Evolutionary conservation across 495 filamentous ascomycete species (phyloP), one percentile per base, ranked within the genome.

Genomic region (Pseudevernia furfuracea): DNA sequence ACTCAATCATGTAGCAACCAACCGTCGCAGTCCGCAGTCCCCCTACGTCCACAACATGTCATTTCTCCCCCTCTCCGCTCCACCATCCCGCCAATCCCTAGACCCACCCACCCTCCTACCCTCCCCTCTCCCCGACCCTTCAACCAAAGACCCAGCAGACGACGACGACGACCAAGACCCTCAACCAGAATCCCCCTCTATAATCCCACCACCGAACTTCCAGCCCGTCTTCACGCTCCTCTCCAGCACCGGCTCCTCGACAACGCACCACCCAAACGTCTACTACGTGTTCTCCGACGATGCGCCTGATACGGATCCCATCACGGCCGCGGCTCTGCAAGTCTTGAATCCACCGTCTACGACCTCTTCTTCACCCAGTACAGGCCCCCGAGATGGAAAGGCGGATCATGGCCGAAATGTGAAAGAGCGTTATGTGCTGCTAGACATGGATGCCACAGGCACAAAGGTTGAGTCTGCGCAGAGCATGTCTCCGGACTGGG

Each of bases 261-360:
- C 75, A 58, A 77, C 90, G 75, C 81, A 93, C 74, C 92, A 95
- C 66, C 85, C 86, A 28, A 85, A 81, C 48, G 85, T 96, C 4
- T 91, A 93, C 79, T 97, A 97, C 77, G 83, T 96, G 65, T 97
- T 96, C 77, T 82, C 81, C 67, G 88, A 92, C 71, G 91, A 96
- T 74, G 83, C 85, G 64, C 77, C 79, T 14, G 81, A 83, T 71
- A 74, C 72, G 7, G 87, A 89, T 14, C 77, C 87, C 53, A 74
- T 90, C 38, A 88, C 87, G 10, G 78, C 79, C 60, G 81, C 80
- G 17, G 77, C 78, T 9, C 67, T 82, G 12, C 75, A 77, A 39
- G 74, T 74, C 9, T 70, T 82, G 71, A 67, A n/a, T 59, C 67
- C n/a, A 58, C 56, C 38, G 11, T 46, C 67, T 23, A 32, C 59